These are phyloP conservation scores for Diutina rugosa DNA, from an alignment of 1,139 yeast genomes.

Conservation along the genomic window DNA sequence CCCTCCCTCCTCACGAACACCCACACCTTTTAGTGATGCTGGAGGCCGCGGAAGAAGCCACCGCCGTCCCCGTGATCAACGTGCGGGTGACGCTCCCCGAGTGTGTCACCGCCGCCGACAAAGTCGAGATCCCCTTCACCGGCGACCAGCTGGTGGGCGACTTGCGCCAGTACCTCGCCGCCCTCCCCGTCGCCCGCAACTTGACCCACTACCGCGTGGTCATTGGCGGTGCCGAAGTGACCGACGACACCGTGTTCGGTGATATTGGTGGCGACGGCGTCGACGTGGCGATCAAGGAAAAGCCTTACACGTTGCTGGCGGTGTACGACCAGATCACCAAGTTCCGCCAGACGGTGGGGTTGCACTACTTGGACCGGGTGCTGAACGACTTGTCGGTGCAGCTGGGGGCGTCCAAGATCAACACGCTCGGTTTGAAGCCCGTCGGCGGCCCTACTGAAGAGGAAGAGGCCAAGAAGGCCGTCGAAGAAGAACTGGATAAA, in stretches of 20 bases:
- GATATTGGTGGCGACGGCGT: slow-evolving; percentile 10
- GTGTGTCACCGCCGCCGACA: slow-evolving; percentile 12
- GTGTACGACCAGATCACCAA: slow-evolving; percentile 27
- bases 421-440: slow-evolving; percentile 16
- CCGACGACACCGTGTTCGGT: slow-evolving; percentile 19
- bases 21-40: neutral
- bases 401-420: slow-evolving; percentile 14
- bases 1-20: neutral
- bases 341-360: slow-evolving; percentile 32
- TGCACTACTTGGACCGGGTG: slow-evolving; percentile 26
- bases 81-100: slow-evolving; percentile 22
- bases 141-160: slow-evolving; percentile 41
- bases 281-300: slow-evolving; percentile 13
- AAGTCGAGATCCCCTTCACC: slow-evolving; percentile 20
- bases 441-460: slow-evolving; percentile 8
- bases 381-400: slow-evolving; percentile 12
- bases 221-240: slow-evolving; percentile 22
- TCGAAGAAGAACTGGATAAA: slow-evolving; percentile 3
- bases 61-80: slow-evolving; percentile 7
- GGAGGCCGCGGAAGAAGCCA: neutral
- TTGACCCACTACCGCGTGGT: slow-evolving; percentile 47
- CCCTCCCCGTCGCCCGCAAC: slow-evolving; percentile 42
- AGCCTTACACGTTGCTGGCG: slow-evolving; percentile 24
- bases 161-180: slow-evolving; percentile 42
- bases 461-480: slow-evolving; percentile 3